Evolutionary conservation across 345 rosid species (phyloP).

Genomic region (Aurinia saxatilis): DNA sequence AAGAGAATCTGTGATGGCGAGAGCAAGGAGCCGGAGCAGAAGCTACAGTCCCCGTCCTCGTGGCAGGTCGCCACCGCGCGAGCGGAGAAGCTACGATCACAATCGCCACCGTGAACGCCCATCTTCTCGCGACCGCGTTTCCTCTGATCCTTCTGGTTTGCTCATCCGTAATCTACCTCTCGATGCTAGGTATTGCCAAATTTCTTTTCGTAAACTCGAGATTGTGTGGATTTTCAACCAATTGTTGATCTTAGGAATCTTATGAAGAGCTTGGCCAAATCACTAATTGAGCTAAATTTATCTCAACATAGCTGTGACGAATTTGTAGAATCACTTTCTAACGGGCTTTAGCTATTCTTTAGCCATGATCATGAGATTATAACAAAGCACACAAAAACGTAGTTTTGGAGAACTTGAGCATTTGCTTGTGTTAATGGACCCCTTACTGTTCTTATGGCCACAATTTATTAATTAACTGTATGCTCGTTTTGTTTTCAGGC

Average conservation of each 20-base stretch:
- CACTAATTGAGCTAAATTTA: background rate
- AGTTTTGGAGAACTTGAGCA: background rate
- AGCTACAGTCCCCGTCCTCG: conserved; percentile 87
- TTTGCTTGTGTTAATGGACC: background rate
- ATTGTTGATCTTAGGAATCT: background rate
- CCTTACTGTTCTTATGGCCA: no score
- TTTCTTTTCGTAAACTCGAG: background rate
- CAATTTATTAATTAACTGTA: background rate
- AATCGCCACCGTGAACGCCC: conserved; percentile 44
- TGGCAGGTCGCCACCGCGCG: conserved; percentile 49
- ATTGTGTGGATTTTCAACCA: background rate
- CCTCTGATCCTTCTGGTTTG: conserved; percentile 81
- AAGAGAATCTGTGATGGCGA: conserved; percentile 39
- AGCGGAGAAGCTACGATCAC: conserved; percentile 54
- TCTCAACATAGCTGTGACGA: background rate
- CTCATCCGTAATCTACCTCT: conserved; percentile 94
- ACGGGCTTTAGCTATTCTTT: background rate
- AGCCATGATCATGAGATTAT: background rate
- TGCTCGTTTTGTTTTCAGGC: conserved; percentile 38
- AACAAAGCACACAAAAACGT: background rate
- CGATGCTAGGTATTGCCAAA: conserved; percentile 52
- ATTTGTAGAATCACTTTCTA: background rate
- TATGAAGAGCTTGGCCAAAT: background rate
- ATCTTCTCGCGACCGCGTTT: conserved; percentile 69
- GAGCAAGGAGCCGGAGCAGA: conserved; percentile 66